Conservation (phyloP, 768 basidiomycete genomes). For the Russula ochroleuca region DNA sequence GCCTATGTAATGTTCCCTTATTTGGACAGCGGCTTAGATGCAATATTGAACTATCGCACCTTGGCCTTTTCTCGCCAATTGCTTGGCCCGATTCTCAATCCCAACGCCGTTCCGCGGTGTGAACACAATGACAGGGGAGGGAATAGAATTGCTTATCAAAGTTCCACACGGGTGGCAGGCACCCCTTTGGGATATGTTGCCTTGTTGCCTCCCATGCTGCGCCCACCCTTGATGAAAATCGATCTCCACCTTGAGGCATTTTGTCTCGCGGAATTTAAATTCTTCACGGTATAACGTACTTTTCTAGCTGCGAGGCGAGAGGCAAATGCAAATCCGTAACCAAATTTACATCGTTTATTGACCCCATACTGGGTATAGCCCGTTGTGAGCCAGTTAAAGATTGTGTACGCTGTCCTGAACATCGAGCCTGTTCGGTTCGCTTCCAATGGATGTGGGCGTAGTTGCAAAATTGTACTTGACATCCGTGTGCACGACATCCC, state of each 20-base stretch:
- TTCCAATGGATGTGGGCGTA: not conserved
- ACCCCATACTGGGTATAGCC: not conserved
- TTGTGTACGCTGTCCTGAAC: not conserved
- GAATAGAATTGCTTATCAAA: not conserved
- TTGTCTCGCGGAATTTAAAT: conserved; percentile 4
- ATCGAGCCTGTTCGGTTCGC: not conserved
- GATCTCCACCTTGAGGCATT: conserved; percentile 3
- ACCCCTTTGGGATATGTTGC: not conserved
- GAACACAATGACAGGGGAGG: conserved; percentile 1
- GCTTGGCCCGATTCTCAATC: conserved; percentile 7
- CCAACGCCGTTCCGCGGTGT: not conserved
- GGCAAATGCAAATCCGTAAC: not conserved
- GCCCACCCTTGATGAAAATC: conserved; percentile 1
- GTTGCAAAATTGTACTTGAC: not conserved
- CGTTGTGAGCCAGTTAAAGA: not conserved
- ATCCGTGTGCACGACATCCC: not conserved
- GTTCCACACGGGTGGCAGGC: not conserved
- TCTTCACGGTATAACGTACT: not conserved
- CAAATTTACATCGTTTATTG: not conserved
- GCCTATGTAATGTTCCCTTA: conserved; percentile 19
- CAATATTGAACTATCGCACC: not conserved
- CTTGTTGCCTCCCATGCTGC: not conserved
- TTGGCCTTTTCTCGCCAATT: not conserved
- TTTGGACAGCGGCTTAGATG: conserved; percentile 16
- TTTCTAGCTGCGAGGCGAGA: not conserved